Evolutionary conservation across 2,329 filamentous ascomycete genomes (phyloP).

Genomic region (Fusarium anthophilum): DNA sequence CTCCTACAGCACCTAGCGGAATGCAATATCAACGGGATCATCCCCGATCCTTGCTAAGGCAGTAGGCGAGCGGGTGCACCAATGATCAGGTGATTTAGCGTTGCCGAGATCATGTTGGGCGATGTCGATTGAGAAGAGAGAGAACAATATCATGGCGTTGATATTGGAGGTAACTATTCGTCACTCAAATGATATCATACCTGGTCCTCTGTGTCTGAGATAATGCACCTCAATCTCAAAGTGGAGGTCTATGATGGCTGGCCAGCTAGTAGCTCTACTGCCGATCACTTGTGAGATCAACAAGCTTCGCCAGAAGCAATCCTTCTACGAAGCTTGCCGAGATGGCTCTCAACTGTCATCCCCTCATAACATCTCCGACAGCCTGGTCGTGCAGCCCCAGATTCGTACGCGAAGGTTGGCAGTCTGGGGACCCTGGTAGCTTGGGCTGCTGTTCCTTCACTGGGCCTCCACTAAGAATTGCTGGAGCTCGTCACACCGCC

Average conservation of each 20-base stretch:
- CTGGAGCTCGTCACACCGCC: conserved; percentile 28
- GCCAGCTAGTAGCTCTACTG: not conserved
- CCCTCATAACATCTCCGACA: not conserved
- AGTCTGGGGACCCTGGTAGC: conserved; percentile 14
- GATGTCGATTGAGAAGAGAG: conserved; percentile 12
- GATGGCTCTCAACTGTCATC: not conserved
- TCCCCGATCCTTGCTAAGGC: conserved; percentile 40
- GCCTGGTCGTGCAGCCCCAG: conserved; percentile 5
- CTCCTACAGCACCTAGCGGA: conserved; percentile 30
- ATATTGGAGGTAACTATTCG: not conserved
- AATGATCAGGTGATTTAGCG: conserved; percentile 45
- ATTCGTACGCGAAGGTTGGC: not conserved
- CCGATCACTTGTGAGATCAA: not conserved
- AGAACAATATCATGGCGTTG: not conserved
- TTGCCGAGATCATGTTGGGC: conserved; percentile 2
- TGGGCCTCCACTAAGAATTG: not conserved
- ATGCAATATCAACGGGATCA: conserved; percentile 39
- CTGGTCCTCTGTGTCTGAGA: not conserved
- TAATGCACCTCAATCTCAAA: not conserved
- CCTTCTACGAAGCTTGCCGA: not conserved
- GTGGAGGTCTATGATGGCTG: not conserved
- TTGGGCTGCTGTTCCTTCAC: conserved; percentile 1
- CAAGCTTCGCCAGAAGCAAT: not conserved
- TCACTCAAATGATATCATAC: not conserved
- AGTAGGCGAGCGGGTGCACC: conserved; percentile 32